phyloP scores from a whole-genome alignment of 2,329 filamentous ascomycete species.

The Alternaria solani region DNA sequence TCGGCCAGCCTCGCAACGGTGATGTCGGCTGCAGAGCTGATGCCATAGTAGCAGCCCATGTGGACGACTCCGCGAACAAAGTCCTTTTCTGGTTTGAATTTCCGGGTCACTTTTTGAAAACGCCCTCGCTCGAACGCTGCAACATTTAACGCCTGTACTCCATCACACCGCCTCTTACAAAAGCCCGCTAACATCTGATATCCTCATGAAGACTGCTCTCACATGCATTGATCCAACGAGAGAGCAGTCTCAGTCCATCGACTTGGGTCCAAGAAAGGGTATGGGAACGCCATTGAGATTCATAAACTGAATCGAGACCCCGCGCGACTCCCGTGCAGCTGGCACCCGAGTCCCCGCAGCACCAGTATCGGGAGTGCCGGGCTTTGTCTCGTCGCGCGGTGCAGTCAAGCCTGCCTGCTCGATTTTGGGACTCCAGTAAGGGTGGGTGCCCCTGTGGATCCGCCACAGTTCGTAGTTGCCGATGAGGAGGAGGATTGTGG shows the following conservation, averaged over 20 bases:
- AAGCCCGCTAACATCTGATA: neutral
- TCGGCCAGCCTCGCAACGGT: neutral
- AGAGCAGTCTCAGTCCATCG: neutral
- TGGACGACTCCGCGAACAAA: neutral
- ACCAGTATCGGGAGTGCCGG: constrained; percentile 10
- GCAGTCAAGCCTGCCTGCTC: constrained; percentile 28
- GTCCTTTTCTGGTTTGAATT: neutral
- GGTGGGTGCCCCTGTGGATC: constrained; percentile 40
- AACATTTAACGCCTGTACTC: constrained; percentile 8
- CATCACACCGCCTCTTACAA: neutral
- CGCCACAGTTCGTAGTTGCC: constrained; percentile 39
- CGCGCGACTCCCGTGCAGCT: constrained; percentile 11
- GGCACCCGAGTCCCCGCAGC: constrained; percentile 4
- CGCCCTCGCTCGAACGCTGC: constrained; percentile 12
- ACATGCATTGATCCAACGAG: neutral
- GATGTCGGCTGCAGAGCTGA: neutral
- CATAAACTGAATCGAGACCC: constrained; percentile 32
- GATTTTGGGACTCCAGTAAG: constrained; percentile 33
- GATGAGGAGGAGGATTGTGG: constrained; percentile 28
- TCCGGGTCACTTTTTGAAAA: neutral
- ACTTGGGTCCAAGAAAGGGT: constrained; percentile 20
- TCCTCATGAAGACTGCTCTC: neutral
- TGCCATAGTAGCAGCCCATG: neutral
- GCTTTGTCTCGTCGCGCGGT: constrained; percentile 15
- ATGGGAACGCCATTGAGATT: constrained; percentile 42